Base-by-base conservation (phyloP, 306 rosid species). In the Mimosa pudica region DNA sequence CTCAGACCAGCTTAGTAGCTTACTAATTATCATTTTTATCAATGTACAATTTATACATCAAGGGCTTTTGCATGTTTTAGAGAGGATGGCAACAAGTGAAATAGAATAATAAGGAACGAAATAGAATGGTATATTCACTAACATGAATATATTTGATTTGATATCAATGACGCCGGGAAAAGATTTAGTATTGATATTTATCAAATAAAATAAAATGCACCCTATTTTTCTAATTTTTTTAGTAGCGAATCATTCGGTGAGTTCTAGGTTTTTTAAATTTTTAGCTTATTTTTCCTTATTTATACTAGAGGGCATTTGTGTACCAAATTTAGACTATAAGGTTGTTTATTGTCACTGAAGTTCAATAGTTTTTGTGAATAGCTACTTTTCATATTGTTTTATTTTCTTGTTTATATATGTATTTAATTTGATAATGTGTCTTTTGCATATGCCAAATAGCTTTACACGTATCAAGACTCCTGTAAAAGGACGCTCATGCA, bases 401-500 rank as follows among this genome's bases (percentile, higher is more conserved):
- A 42, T 46, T 8, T 20, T 41, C 61, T 13, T 14, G 16, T 51
- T 58, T 71, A 32, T 41, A 38, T 3, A 38, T 7, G 44, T 72
- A 17, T 24, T 24, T 16, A 73, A 76, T 61, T 66, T 81, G 61
- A 77, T 78, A 73, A 18, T 82, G 71, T 65, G 72, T 69, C 83
- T 83, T 18, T 81, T 70, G 68, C 80, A 65, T 77, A 58, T 87
- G 60, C 57, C 38, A 86, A 83, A 86, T 87, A 96, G 98, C 87
- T 87, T 75, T 82, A 74, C 83, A 1, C 95, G 97, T 33, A 93
- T 93, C 77, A 85, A 84, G 88, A 84, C 85, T 84, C 99, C 98
- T 80, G 97, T 93, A 86, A 96, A 96, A 86, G 98, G 99, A 64
- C 83, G 17, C 75, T 87, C 84, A 70, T 96, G 99, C 85, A 96